Base-by-base conservation (phyloP, 2,329 filamentous ascomycete genomes). In the Fusarium sp. region DNA sequence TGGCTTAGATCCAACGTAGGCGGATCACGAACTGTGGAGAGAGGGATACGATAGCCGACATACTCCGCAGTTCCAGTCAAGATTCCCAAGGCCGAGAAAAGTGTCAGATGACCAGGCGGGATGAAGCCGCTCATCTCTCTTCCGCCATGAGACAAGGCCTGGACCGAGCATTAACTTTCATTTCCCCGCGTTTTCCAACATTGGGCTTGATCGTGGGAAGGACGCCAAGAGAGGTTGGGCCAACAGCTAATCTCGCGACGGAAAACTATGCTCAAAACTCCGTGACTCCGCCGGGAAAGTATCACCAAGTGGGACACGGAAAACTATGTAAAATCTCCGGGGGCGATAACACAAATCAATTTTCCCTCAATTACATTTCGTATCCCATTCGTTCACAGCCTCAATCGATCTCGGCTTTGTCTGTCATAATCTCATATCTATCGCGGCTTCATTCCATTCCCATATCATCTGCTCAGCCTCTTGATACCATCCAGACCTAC, bases 251-350 rank as follows among this genome's bases (percentile, higher is more conserved):
- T 50, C 22, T 50, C 45, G 18, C 24, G 9, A 27, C 47, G 47
- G 47, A 52, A 52, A 52, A 29, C 24, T 52, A n/a, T 1, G 2
- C n/a, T 31, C 18, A n/a, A 31, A 52, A 52, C 47, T 52, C 27
- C 47, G 42, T 29, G 24, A 4, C 24, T 52, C 24, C 47, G 47
- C 16, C 24, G 47, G 47, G 14, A 24, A 27, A 18, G 6, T 52
- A 52, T 52, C 24, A 52, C 18, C 24, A 29, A 29, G 47, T 29
- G 47, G 47, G 27, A 13, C 47, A 11, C 47, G 47, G 47, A 52
- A 52, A 52, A 52, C 47, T 52, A 52, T 52, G 47, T 52, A 52
- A 52, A n/a, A n/a, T n/a, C 22, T 52, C 47, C 47, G 24, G 47
- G 47, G 24, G 47, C 24, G 47, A 52, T 31, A 52, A 52, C 47